A percentile compares a stretch with the other conserved stretches of the same genome.
These are phyloP conservation scores for Alternaria rosae DNA, from an alignment of 2,329 filamentous ascomycete species.

Conservation along the genomic window DNA sequence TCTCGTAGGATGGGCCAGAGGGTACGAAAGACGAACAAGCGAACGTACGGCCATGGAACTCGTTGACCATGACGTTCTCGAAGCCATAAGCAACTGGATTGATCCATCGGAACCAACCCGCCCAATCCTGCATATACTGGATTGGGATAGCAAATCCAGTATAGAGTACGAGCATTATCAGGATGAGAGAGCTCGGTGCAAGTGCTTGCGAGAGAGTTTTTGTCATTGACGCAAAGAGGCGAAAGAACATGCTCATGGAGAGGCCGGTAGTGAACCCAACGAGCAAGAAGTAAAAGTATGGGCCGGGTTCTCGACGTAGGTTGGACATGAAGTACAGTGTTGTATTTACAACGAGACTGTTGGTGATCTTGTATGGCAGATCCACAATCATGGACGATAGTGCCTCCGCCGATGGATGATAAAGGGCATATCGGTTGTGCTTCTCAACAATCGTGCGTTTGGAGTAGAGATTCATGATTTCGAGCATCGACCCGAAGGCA, in stretches of 20 bases:
- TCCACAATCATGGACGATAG: constrained; percentile 56
- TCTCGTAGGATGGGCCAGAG: constrained; percentile 44
- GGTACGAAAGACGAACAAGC: constrained; percentile 50
- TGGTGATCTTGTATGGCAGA: constrained; percentile 55
- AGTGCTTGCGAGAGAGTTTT: constrained; percentile 67
- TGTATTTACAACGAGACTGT: constrained; percentile 50
- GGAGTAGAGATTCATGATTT: constrained; percentile 73
- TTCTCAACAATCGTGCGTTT: constrained; percentile 88
- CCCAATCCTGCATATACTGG: constrained; percentile 60
- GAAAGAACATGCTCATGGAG: constrained; percentile 83
- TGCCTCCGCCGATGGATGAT: constrained; percentile 84
- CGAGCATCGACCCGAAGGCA: constrained; percentile 67
- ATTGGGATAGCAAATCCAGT: constrained; percentile 73
- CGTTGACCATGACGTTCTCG: constrained; percentile 79
- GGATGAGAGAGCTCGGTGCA: constrained; percentile 61
- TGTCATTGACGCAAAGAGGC: constrained; percentile 75
- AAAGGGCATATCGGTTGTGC: constrained; percentile 81
- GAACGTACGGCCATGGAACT: constrained; percentile 51
- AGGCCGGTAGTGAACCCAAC: constrained; percentile 63
- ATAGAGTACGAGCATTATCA: constrained; percentile 67
- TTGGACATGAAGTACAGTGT: constrained; percentile 56
- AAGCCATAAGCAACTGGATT: constrained; percentile 80
- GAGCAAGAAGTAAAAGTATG: constrained; percentile 84
- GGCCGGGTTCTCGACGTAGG: constrained; percentile 62
- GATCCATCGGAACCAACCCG: constrained; percentile 66